Percentiles rank a stretch among this genome's conserved stretches.
phyloP scores from a whole-genome alignment of 2,329 filamentous ascomycete genomes.

The Plenodomus tracheiphilus region DNA sequence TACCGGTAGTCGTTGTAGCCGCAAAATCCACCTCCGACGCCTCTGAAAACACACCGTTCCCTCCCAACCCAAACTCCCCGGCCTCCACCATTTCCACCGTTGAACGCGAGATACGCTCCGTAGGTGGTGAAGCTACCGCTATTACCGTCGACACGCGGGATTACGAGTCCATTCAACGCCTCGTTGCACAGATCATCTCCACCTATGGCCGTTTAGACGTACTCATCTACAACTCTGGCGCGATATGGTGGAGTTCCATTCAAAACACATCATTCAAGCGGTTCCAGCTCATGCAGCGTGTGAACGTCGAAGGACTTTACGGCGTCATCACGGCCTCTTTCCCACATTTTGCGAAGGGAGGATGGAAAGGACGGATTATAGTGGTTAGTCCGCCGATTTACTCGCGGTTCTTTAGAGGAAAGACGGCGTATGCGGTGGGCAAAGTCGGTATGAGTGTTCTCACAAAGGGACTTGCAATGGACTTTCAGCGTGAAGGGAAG shows the following conservation, averaged over 20 bases:
- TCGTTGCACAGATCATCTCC: constrained; percentile 62
- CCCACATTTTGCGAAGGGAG: constrained; percentile 63
- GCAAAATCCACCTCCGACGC: constrained; percentile 75
- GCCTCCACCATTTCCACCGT: constrained; percentile 81
- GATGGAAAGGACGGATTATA: constrained; percentile 66
- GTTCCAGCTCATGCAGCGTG: constrained; percentile 64
- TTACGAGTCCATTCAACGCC: constrained; percentile 60
- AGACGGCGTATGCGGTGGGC: constrained; percentile 78
- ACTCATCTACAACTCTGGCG: constrained; percentile 80
- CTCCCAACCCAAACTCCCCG: constrained; percentile 74
- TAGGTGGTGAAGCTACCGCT: constrained; percentile 66
- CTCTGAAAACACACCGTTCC: constrained; percentile 60
- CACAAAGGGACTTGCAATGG: constrained; percentile 81
- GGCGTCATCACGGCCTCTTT: constrained; percentile 69
- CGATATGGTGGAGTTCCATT: constrained; percentile 82
- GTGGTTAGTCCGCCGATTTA: constrained; percentile 86
- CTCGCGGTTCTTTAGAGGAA: constrained; percentile 80
- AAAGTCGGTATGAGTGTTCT: constrained; percentile 83
- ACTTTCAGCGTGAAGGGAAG: constrained; percentile 69
- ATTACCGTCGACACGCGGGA: constrained; percentile 72
- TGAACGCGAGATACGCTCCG: constrained; percentile 69
- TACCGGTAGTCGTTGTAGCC: constrained; percentile 68
- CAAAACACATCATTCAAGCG: constrained; percentile 72
- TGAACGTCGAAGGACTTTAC: constrained; percentile 70
- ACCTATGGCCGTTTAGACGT: constrained; percentile 69